These are phyloP conservation scores for Aspergillus sp. DNA, from an alignment of 2,329 filamentous ascomycete genomes.

Conservation along the genomic window DNA sequence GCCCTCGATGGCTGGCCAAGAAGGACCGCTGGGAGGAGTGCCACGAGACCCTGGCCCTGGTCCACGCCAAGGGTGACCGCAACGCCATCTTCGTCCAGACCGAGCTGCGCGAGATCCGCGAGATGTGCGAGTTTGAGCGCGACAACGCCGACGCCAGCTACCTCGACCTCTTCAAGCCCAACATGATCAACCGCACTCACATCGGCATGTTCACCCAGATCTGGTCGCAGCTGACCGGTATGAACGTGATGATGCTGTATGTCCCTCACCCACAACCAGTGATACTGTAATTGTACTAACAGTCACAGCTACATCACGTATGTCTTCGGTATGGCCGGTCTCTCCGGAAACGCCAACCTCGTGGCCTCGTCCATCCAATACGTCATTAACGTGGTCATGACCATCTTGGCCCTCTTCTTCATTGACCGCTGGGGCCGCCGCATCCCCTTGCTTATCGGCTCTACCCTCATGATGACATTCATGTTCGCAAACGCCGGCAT, in stretches of 20 bases:
- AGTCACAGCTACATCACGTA: conserved; percentile 52
- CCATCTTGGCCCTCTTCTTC: conserved; percentile 71
- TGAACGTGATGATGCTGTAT: conserved; percentile 77
- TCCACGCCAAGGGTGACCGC: conserved; percentile 66
- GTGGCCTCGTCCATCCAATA: conserved; percentile 70
- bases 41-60: conserved; percentile 51
- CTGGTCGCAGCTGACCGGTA: conserved; percentile 73
- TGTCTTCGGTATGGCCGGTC: conserved; percentile 70
- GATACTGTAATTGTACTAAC: too few species aligned
- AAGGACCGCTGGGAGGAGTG: conserved; percentile 60
- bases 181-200: conserved; percentile 72
- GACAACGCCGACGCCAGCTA: conserved; percentile 69
- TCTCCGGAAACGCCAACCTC: conserved; percentile 59
- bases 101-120: conserved; percentile 71
- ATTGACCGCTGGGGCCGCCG: conserved; percentile 77
- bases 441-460: conserved; percentile 63
- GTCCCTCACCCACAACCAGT: too few species aligned
- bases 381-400: conserved; percentile 79
- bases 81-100: conserved; percentile 64
- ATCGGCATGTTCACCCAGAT: conserved; percentile 73
- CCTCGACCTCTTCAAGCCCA: conserved; percentile 68
- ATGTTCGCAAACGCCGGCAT: conserved; percentile 47
- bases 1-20: conserved; percentile 63
- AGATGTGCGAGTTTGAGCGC: conserved; percentile 72
- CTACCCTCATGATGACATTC: conserved; percentile 59